phyloP scores from a whole-genome alignment of 2,329 filamentous ascomycete genomes.

The Colletotrichum caudatum region DNA sequence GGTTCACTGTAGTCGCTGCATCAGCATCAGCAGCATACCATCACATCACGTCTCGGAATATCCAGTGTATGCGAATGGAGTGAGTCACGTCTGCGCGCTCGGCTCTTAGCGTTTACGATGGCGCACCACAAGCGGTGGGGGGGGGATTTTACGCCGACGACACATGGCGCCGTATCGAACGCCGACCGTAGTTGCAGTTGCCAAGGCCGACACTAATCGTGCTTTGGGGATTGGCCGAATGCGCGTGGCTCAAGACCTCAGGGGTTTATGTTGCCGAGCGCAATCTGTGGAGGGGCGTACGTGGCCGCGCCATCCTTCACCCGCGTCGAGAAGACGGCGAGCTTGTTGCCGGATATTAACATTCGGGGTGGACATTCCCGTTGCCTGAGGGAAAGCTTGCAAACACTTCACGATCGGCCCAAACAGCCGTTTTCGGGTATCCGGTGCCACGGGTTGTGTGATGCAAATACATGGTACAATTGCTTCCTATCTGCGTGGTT shows the following conservation, averaged over 20 bases:
- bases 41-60: not conserved
- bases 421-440: not conserved
- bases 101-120: not conserved
- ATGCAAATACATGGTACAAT: constrained; percentile 16
- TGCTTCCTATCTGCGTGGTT: constrained; percentile 23
- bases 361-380: not conserved
- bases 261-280: not conserved
- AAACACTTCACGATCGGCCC: not conserved
- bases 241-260: not conserved
- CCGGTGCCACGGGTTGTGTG: not conserved
- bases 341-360: not conserved
- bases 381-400: not conserved
- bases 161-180: not conserved
- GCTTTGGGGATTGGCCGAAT: constrained; percentile 1
- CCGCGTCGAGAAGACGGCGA: not conserved
- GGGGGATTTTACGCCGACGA: not conserved
- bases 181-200: not conserved
- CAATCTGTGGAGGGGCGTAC: not conserved
- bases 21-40: not conserved
- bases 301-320: not conserved
- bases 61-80: not conserved
- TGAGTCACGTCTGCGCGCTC: constrained; percentile 11
- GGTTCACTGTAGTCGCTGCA: not conserved
- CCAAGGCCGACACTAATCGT: not conserved
- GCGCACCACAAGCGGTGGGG: not conserved